Evolutionary conservation across 2,329 filamentous ascomycete genomes (phyloP), one percentile per base, ranked within the genome.

Genomic region (Xylariaceae sp.): DNA sequence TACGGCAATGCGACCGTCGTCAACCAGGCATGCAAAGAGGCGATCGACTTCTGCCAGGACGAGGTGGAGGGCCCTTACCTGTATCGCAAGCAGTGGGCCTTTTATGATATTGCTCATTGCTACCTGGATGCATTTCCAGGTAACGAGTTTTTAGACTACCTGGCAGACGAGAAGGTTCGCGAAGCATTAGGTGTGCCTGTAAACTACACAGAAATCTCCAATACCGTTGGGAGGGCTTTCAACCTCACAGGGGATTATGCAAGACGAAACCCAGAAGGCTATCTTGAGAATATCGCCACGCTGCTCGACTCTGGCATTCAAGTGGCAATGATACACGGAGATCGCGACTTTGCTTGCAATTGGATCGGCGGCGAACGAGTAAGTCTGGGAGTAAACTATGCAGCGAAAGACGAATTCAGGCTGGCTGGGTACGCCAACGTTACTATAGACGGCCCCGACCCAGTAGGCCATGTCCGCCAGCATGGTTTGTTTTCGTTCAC

Each of bases 21-120:
- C 50, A 79, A 79, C 45, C 53, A 65, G 10, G 65, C 67, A 14
- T 83, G 81, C 60, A 52, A 67, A 2, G 67, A 68, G 1, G 81
- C 81, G 2, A 73, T 77, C 48, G 69, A 67, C 1, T 75, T 77
- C 63, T 85, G 81, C 60, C 67, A 67, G 4, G 70, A 71, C 10
- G 69, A 75, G 3, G 71, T 83, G 1, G 76, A 80, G 19, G 72
- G 73, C 2, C 70, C 74, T 0, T 84, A 81, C 54, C 62, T 76
- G 18, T 60, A 70, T 7, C 67, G 70, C 44, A 69, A 74, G 1
- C 75, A 75, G n/a, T 71, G 78, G 2, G 79, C 78, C 40, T 79
- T 78, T 66, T 85, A 83, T 66, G 82, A 87, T 57, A 79, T 87
- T 40, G 76, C 79, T 0, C 77, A 81, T 20, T 73, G 74, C 2